These are phyloP conservation scores for Cladosporium austrohemisphaericum DNA, from an alignment of 2,329 filamentous ascomycete species.

Conservation along the genomic window DNA sequence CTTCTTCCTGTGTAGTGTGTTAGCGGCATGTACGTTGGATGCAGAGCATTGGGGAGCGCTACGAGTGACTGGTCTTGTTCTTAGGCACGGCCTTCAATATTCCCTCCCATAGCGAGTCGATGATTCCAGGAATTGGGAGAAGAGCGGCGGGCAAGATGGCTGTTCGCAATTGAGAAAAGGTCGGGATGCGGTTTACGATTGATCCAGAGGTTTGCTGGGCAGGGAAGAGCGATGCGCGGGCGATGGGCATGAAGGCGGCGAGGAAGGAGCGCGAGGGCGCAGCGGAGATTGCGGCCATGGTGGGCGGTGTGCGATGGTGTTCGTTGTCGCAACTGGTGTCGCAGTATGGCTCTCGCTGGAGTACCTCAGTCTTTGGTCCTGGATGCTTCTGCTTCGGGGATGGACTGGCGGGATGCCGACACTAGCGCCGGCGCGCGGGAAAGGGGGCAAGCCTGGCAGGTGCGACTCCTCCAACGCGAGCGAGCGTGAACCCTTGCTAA, in stretches of 20 bases:
- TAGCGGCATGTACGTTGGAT: not conserved
- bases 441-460: not conserved
- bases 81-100: slow-evolving; percentile 91
- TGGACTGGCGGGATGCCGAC: slow-evolving; percentile 3
- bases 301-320: not conserved
- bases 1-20: slow-evolving; percentile 58
- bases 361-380: not conserved
- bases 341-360: not conserved
- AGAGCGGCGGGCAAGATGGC: slow-evolving; percentile 55
- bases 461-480: not conserved
- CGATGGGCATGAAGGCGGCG: slow-evolving; percentile 53
- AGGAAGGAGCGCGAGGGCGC: slow-evolving; percentile 40
- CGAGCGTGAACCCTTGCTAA: slow-evolving; percentile 8
- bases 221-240: slow-evolving; percentile 41
- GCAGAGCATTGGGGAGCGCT: not conserved
- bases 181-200: slow-evolving; percentile 43
- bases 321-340: not conserved
- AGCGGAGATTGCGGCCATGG: slow-evolving; percentile 37
- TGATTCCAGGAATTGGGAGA: slow-evolving; percentile 63
- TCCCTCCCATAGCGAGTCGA: slow-evolving; percentile 87
- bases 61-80: slow-evolving; percentile 94
- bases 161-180: slow-evolving; percentile 45
- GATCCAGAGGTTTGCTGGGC: slow-evolving; percentile 33
- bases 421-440: not conserved
- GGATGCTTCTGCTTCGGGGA: slow-evolving; percentile 1